Conservation (phyloP, 192 early-diverging fungal species). For the Gonapodya sp. region DNA sequence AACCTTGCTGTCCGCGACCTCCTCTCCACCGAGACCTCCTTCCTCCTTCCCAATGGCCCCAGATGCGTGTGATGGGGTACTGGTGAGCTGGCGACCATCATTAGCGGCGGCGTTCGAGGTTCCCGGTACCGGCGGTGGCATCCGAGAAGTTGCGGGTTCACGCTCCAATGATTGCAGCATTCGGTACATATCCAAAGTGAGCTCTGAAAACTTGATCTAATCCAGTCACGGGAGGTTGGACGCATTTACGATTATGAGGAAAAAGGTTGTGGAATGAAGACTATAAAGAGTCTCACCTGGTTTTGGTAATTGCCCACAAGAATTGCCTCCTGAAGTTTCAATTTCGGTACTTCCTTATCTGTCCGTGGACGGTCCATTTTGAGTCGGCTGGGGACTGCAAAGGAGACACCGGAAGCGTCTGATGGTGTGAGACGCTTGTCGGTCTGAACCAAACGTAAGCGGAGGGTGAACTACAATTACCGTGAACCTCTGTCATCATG, state of each 20-base stretch:
- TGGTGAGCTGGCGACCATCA: background rate
- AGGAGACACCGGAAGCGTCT: slow-evolving; percentile 30
- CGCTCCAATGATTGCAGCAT: slow-evolving; percentile 88
- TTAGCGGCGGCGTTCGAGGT: background rate
- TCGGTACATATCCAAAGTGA: slow-evolving; percentile 94
- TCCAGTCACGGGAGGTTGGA: too few relatives aligned
- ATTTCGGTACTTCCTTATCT: slow-evolving; percentile 20
- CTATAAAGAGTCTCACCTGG: slow-evolving; percentile 36
- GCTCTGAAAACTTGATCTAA: slow-evolving; percentile 94
- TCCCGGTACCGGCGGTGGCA: background rate
- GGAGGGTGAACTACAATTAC: too few relatives aligned
- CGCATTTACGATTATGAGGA: background rate
- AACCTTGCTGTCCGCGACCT: slow-evolving; percentile 1
- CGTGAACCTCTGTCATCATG: too few relatives aligned
- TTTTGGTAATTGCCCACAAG: slow-evolving; percentile 90
- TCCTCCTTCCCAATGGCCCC: background rate
- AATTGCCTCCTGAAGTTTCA: slow-evolving; percentile 84
- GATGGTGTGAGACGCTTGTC: slow-evolving; percentile 4
- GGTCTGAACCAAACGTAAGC: background rate
- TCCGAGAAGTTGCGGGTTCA: slow-evolving; percentile 34
- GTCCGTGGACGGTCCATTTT: slow-evolving; percentile 27
- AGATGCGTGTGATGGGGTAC: background rate
- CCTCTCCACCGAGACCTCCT: background rate
- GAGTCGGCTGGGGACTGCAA: slow-evolving; percentile 42
- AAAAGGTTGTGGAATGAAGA: background rate